Conservation (phyloP, 495 filamentous ascomycete genomes). For the Penicillium macrosclerotiorum region DNA sequence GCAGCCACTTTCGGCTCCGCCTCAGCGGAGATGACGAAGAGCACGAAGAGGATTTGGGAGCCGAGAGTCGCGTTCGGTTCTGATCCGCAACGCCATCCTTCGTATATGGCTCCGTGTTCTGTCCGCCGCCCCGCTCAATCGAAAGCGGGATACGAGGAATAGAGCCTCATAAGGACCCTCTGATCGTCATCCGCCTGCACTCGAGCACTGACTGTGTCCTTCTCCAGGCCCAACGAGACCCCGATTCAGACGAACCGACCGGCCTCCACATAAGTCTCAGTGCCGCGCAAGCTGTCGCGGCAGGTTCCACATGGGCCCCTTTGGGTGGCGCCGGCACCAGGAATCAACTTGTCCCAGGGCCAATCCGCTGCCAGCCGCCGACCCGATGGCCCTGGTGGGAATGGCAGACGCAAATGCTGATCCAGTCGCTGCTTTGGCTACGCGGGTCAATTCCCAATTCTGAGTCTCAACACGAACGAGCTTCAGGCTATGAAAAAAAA, state of each 20-base stretch:
- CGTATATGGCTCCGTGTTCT: too few relatives aligned
- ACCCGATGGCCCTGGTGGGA: neutral
- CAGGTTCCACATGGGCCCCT: constrained; percentile 5
- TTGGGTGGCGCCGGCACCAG: neutral
- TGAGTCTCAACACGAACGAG: too few relatives aligned
- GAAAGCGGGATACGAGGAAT: too few relatives aligned
- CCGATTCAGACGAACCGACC: neutral
- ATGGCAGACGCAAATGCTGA: neutral
- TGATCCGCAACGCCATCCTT: too few relatives aligned
- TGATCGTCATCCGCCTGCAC: too few relatives aligned
- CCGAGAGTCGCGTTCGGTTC: too few relatives aligned
- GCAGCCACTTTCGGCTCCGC: neutral
- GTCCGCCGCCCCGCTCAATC: too few relatives aligned
- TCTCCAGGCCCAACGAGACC: too few relatives aligned
- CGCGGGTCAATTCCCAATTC: neutral
- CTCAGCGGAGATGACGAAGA: neutral
- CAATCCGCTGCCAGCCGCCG: neutral
- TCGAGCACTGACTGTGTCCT: too few relatives aligned
- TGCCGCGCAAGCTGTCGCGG: constrained; percentile 1
- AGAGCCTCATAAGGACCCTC: too few relatives aligned
- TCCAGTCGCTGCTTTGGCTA: neutral
- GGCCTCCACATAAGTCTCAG: neutral
- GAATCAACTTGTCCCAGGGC: neutral
- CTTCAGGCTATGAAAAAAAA: too few relatives aligned
- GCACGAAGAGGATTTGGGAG: neutral